Evolutionary conservation across 2,329 filamentous ascomycete species (phyloP), one percentile per base, ranked within the genome.

Genomic region (Colletotrichum sp.): DNA sequence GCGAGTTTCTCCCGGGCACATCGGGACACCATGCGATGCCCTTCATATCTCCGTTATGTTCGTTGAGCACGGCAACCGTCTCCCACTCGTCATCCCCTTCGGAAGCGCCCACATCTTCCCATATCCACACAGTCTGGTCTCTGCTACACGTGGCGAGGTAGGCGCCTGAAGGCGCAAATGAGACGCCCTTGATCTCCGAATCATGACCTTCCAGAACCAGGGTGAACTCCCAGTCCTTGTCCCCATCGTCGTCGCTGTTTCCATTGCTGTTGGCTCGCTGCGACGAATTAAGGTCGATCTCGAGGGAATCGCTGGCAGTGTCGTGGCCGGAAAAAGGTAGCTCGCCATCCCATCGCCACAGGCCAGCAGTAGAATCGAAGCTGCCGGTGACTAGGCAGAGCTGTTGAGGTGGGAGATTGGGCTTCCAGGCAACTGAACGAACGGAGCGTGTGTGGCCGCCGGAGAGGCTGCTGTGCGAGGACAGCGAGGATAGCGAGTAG

Each of bases 71-170:
- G 0, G 96, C 97, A 18, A 99, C 93, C 3, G 97, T 99, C 89
- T 99, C 97, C 88, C 96, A 99, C 83, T 99, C 97, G 83, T 98
- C 96, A 71, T 98, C 96, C 18, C 93, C 94, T 79, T 95, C 93
- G 71, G 87, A 86, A 10, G 86, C 86, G 52, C 91, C 91, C 70
- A 98, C 91, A 83, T 99, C 97, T 85, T 99, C 97, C 97, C 97
- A 99, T 80, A 99, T 95, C 97, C 97, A 99, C 21, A 99, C 95
- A 18, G 92, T 94, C 87, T 99, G 99, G 84, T 99, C 97, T 65
- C 97, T 91, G 69, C 93, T 95, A 85, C 96, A 98, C 0, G 96
- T 98, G 8, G 97, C 97, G 6, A 99, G 90, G 80, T 95, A 93
- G 77, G 94, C 92, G 1, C 95, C 95, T 0, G 91, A 92, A 0